Evolutionary conservation across 768 basidiomycete species (phyloP).

Genomic region (Cystofilobasidium capitatum): DNA sequence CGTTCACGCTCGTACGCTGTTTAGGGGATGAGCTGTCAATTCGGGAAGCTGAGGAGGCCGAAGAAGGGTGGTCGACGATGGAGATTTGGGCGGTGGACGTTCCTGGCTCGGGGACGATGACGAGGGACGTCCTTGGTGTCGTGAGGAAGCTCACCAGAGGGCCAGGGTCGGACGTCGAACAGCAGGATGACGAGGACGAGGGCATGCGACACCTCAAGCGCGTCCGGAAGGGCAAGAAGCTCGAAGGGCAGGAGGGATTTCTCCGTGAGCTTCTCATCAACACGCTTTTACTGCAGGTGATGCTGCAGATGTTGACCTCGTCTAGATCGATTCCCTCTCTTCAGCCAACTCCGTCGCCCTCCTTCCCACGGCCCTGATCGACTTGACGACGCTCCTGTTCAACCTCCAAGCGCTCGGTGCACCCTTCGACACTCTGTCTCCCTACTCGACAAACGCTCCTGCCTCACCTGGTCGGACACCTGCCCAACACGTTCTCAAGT

Average conservation of each 20-base stretch:
- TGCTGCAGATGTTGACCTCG: background rate
- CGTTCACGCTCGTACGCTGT: slow-evolving; percentile 15
- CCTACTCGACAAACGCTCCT: slow-evolving; percentile 47
- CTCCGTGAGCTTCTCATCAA: background rate
- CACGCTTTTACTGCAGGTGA: background rate
- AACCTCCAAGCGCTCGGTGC: slow-evolving; percentile 27
- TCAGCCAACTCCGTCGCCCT: slow-evolving; percentile 31
- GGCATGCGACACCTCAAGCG: slow-evolving; percentile 25
- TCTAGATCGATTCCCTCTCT: background rate
- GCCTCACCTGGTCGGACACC: slow-evolving; percentile 56
- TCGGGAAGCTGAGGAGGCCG: slow-evolving; percentile 17
- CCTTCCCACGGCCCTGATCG: slow-evolving; percentile 22
- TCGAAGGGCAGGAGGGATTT: background rate
- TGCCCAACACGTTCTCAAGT: slow-evolving; percentile 57
- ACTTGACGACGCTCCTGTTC: slow-evolving; percentile 14
- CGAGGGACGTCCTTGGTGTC: slow-evolving; percentile 16
- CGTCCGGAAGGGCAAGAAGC: slow-evolving; percentile 17
- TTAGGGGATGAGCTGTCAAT: slow-evolving; percentile 13
- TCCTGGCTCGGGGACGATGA: slow-evolving; percentile 12
- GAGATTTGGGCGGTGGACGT: slow-evolving; percentile 26
- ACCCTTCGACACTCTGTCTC: slow-evolving; percentile 25
- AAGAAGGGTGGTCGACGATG: slow-evolving; percentile 23
- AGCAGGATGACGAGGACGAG: slow-evolving; percentile 2
- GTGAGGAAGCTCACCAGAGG: background rate
- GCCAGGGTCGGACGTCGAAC: background rate